Percentiles rank a stretch among this genome's conserved stretches.
Evolutionary conservation across 805 yeast genomes (phyloP).

Genomic region (Teunomyces panamensis): DNA sequence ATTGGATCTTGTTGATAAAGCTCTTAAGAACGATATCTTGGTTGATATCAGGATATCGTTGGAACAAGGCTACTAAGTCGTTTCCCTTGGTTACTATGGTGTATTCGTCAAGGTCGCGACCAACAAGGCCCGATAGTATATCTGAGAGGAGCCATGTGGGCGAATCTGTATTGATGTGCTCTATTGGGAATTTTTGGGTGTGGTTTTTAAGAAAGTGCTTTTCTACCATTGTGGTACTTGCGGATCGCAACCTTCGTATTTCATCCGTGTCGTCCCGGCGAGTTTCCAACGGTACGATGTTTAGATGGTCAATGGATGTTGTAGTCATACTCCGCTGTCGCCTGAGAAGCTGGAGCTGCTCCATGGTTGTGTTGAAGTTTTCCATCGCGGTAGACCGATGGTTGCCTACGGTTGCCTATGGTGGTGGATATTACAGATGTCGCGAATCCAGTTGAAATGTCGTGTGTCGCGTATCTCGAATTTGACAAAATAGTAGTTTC

Average conservation of each 20-base stretch:
- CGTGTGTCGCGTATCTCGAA: background rate
- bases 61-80: constrained; percentile 56
- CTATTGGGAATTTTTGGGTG: background rate
- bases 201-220: background rate
- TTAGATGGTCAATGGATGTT: constrained; percentile 10
- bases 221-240: background rate
- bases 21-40: constrained; percentile 61
- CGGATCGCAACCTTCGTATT: constrained; percentile 1
- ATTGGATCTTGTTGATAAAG: constrained; percentile 56
- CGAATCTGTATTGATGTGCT: background rate
- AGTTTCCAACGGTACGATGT: constrained; percentile 9
- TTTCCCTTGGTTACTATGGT: constrained; percentile 60
- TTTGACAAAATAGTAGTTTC: too few species aligned
- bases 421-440: background rate
- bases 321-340: constrained; percentile 9
- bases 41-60: constrained; percentile 56
- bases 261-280: background rate
- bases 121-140: constrained; percentile 51
- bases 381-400: background rate
- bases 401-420: background rate
- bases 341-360: background rate
- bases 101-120: constrained; percentile 47
- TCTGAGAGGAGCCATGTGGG: constrained; percentile 63
- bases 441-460: background rate
- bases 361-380: background rate